Percentiles rank a stretch among this genome's conserved stretches.
phyloP scores from a whole-genome alignment of 768 basidiomycete species.

The Suillus brevipes region DNA sequence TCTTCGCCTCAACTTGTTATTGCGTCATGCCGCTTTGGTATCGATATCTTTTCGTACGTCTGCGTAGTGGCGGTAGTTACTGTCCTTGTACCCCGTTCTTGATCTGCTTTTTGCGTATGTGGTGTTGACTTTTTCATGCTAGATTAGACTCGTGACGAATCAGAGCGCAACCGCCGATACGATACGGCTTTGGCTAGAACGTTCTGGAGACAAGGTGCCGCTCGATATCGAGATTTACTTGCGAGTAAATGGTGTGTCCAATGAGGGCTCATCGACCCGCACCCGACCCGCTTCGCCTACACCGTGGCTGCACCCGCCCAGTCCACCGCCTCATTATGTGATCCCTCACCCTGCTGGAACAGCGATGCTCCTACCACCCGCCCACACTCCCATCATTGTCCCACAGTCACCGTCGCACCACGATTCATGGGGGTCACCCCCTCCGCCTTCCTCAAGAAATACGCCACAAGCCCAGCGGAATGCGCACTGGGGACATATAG shows the following conservation, averaged over 20 bases:
- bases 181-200: constrained; percentile 80
- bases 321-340: constrained; percentile 42
- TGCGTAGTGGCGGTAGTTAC: background rate
- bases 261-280: constrained; percentile 24
- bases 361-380: constrained; percentile 35
- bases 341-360: constrained; percentile 29
- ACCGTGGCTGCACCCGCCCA: constrained; percentile 30
- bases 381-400: constrained; percentile 46
- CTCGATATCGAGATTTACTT: constrained; percentile 82
- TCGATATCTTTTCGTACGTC: background rate
- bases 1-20: background rate
- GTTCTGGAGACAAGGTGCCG: constrained; percentile 67
- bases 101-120: background rate
- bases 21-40: constrained; percentile 12
- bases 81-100: constrained; percentile 5
- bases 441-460: constrained; percentile 29
- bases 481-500: constrained; percentile 79
- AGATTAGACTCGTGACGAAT: constrained; percentile 76
- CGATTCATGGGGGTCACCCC: constrained; percentile 41
- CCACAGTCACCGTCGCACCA: constrained; percentile 44
- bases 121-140: constrained; percentile 15
- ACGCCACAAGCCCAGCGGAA: constrained; percentile 43
- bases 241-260: constrained; percentile 42
- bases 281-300: constrained; percentile 31
- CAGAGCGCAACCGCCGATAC: constrained; percentile 74